These are phyloP conservation scores for Sarcocystis neurona DNA, from an alignment of 169 alveolate species.

Conservation along the genomic window DNA sequence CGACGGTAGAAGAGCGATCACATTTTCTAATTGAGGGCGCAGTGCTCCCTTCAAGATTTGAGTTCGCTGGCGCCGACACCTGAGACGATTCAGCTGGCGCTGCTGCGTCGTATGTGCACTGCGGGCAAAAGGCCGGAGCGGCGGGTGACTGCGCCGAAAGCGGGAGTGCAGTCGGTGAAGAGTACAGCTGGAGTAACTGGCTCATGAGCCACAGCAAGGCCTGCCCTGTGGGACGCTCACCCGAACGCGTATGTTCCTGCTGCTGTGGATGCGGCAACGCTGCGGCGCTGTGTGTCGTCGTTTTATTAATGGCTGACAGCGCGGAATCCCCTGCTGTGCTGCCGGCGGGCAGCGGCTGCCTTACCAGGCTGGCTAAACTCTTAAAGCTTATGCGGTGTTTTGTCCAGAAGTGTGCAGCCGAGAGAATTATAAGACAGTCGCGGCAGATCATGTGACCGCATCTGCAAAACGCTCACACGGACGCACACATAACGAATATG, in stretches of 20 bases:
- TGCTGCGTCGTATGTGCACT: slow-evolving; percentile 7
- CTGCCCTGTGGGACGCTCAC: not conserved
- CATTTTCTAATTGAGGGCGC: too few relatives aligned
- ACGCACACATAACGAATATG: too few relatives aligned
- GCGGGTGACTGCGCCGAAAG: not conserved
- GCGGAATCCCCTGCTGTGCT: too few relatives aligned
- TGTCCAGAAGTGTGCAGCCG: slow-evolving; percentile 7
- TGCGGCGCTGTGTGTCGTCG: too few relatives aligned
- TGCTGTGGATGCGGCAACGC: too few relatives aligned
- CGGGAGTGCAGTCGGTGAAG: not conserved
- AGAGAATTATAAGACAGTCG: not conserved
- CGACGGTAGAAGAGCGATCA: too few relatives aligned
- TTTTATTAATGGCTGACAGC: too few relatives aligned
- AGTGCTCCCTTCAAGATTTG: too few relatives aligned
- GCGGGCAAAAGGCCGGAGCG: not conserved
- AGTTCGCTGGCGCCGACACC: too few relatives aligned
- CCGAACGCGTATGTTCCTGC: too few relatives aligned
- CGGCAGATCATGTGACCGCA: slow-evolving; percentile 12
- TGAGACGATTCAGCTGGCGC: too few relatives aligned
- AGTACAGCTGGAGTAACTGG: not conserved
- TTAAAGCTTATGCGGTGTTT: slow-evolving; percentile 9
- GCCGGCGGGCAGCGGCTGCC: too few relatives aligned
- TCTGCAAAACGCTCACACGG: not conserved
- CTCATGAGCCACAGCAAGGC: not conserved
- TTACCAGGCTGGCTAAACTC: not conserved